Conservation (phyloP, 2,329 filamentous ascomycete genomes). For the Teratosphaeria zuluensis region DNA sequence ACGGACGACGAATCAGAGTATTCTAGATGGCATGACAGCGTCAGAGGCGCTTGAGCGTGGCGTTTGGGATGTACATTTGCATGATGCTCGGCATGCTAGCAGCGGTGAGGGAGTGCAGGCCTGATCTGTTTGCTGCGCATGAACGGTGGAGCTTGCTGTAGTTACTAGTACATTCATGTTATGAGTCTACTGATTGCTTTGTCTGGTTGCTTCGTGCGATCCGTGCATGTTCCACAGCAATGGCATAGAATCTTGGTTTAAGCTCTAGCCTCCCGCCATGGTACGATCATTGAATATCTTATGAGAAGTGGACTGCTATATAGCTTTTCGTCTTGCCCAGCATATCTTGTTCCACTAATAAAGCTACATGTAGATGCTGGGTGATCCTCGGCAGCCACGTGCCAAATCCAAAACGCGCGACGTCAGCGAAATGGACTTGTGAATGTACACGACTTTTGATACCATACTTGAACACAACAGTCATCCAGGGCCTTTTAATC, state of each 20-base stretch:
- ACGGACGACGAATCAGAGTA: background rate
- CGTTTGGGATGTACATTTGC: background rate
- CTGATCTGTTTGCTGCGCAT: conserved; percentile 4
- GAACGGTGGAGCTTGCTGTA: background rate
- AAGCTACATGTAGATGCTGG: background rate
- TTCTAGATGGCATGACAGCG: conserved; percentile 4
- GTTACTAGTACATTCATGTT: background rate
- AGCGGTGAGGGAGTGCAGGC: conserved; percentile 10
- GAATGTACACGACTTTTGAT: background rate
- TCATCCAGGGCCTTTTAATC: too few relatives aligned
- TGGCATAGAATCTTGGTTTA: too few relatives aligned
- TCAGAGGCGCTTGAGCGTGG: background rate
- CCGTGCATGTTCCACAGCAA: background rate
- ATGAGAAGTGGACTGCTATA: too few relatives aligned
- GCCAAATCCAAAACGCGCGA: background rate
- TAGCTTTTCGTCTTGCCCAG: background rate
- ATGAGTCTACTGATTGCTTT: background rate
- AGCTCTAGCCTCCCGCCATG: too few relatives aligned
- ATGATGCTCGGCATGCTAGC: background rate
- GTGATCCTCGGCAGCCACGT: background rate
- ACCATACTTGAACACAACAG: too few relatives aligned
- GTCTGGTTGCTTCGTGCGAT: background rate
- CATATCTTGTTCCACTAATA: too few relatives aligned
- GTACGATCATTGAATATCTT: too few relatives aligned
- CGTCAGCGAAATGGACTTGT: background rate